Evolutionary conservation across 345 rosid species (phyloP).

Genomic region (Abelmoschus esculentus): DNA sequence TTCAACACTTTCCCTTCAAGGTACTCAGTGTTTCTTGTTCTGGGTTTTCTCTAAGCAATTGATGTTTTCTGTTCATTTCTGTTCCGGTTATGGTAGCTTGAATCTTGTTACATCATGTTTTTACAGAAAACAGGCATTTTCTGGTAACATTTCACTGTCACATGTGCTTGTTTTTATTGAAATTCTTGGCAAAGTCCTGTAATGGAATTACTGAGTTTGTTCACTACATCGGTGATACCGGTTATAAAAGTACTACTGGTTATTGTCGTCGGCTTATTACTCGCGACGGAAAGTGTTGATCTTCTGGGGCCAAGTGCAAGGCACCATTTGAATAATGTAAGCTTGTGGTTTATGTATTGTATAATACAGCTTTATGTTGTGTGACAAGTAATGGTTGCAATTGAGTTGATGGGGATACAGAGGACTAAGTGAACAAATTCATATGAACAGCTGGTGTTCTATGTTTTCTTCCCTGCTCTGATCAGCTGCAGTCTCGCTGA

Average conservation of each 20-base stretch:
- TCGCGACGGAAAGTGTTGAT: slow-evolving; percentile 22
- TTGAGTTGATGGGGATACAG: too few relatives aligned
- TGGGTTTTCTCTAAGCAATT: not conserved
- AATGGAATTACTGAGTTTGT: slow-evolving; percentile 25
- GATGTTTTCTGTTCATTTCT: too few relatives aligned
- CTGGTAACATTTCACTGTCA: too few relatives aligned
- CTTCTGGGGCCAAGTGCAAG: slow-evolving; percentile 16
- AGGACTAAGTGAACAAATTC: not conserved
- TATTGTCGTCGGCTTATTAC: slow-evolving; percentile 21
- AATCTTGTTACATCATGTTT: too few relatives aligned
- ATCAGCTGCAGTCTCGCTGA: slow-evolving; percentile 24
- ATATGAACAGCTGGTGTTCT: slow-evolving; percentile 24
- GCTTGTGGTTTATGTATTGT: not conserved
- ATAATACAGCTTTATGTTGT: not conserved
- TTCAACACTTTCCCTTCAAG: not conserved
- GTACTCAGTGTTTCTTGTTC: not conserved
- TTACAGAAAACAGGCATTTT: too few relatives aligned
- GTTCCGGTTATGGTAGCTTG: too few relatives aligned
- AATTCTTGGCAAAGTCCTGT: not conserved
- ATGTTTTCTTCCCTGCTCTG: slow-evolving; percentile 26
- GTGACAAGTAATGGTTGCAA: not conserved
- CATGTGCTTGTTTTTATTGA: too few relatives aligned
- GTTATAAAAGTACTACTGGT: slow-evolving; percentile 30
- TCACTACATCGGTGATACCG: slow-evolving; percentile 26
- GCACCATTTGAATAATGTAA: slow-evolving; percentile 11